Percentiles rank a stretch among this genome's conserved stretches.
phyloP scores from a whole-genome alignment of 2,329 filamentous ascomycete genomes.

The Exophiala spinifera region DNA sequence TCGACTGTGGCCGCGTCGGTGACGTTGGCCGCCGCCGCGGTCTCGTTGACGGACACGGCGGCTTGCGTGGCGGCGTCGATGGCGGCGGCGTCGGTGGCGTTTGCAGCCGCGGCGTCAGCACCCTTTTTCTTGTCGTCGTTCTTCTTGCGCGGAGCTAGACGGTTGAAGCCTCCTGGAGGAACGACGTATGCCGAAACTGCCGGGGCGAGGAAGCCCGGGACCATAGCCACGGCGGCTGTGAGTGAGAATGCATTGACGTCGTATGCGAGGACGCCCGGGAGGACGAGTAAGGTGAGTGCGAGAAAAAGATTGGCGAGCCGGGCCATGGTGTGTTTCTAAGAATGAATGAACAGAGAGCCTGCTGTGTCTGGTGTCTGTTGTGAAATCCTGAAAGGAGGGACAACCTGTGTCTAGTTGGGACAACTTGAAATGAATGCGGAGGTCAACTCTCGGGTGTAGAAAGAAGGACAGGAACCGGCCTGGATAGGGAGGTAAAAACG shows the following conservation, averaged over 20 bases:
- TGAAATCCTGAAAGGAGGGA: not conserved
- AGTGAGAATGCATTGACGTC: slow-evolving; percentile 5
- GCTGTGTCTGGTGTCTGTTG: slow-evolving; percentile 6
- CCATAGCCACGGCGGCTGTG: not conserved
- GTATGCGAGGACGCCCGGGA: slow-evolving; percentile 21
- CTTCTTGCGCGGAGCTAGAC: slow-evolving; percentile 3
- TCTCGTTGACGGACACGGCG: slow-evolving; percentile 6
- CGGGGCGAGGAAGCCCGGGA: slow-evolving; percentile 1
- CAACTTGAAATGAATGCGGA: not conserved
- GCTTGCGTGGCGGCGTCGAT: not conserved
- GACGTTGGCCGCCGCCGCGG: slow-evolving; percentile 5
- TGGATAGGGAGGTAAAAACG: slow-evolving; percentile 4
- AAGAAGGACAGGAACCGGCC: slow-evolving; percentile 19
- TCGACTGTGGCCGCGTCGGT: slow-evolving; percentile 3
- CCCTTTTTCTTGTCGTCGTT: not conserved
- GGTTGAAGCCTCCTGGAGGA: slow-evolving; percentile 1
- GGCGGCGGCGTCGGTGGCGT: slow-evolving; percentile 5
- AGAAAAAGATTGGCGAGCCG: slow-evolving; percentile 14
- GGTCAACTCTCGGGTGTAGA: slow-evolving; percentile 6
- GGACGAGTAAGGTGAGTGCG: slow-evolving; percentile 6
- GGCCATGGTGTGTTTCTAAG: slow-evolving; percentile 14
- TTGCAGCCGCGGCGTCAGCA: not conserved
- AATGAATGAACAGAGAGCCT: slow-evolving; percentile 13
- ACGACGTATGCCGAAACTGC: slow-evolving; percentile 12
- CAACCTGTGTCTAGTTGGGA: slow-evolving; percentile 1